Evolutionary conservation across 371 early-diverging fungal genomes (phyloP).

Genomic region (Mucor circinelloides): DNA sequence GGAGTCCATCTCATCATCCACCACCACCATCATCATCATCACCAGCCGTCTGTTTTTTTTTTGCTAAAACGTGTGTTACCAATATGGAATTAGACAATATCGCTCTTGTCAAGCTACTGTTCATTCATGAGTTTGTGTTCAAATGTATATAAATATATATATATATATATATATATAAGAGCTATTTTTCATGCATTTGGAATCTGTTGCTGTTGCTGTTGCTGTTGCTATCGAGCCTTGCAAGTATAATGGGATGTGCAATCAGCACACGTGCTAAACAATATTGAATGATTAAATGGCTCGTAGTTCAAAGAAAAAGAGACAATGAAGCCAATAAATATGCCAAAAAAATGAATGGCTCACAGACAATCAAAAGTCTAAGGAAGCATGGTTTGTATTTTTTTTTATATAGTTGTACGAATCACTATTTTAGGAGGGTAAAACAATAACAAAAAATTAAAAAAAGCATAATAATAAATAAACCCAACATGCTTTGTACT

Average conservation of each 20-base stretch:
- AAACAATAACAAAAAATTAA: constrained; percentile 18
- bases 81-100: not conserved
- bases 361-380: constrained; percentile 1
- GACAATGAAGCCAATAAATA: not conserved
- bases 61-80: not conserved
- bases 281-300: not conserved
- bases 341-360: not conserved
- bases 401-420: constrained; percentile 7
- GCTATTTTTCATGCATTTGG: not conserved
- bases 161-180: not conserved
- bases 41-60: not conserved
- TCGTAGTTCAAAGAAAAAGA: not conserved
- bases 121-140: not conserved
- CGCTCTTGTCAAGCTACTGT: not conserved
- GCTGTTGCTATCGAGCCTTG: not conserved
- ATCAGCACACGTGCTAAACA: not conserved
- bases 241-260: not conserved
- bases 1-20: not conserved
- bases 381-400: constrained; percentile 1
- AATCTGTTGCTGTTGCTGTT: not conserved
- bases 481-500: not conserved
- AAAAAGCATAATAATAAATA: constrained; percentile 14
- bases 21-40: not conserved
- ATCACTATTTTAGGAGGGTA: constrained; percentile 14
- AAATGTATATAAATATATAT: not conserved